phyloP scores from a whole-genome alignment of 306 rosid genomes.

The Betula pendula region DNA sequence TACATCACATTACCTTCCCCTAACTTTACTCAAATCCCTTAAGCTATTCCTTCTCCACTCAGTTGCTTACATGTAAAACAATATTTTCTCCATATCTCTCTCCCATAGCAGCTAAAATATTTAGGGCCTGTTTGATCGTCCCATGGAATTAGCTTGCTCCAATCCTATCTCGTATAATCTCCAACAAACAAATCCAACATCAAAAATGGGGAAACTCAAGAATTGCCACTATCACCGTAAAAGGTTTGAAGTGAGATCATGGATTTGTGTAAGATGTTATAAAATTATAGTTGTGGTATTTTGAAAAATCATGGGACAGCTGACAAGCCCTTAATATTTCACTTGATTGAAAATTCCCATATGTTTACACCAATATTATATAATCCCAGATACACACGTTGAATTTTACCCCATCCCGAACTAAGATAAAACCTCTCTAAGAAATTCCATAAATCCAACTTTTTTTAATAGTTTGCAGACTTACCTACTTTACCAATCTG shows the following conservation, averaged over 20 bases:
- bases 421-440: background rate
- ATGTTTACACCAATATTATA: background rate
- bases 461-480: background rate
- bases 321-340: background rate
- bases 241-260: conserved; percentile 3
- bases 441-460: background rate
- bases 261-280: background rate
- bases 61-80: background rate
- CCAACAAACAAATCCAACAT: background rate
- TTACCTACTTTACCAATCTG: background rate
- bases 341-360: background rate
- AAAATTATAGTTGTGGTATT: background rate
- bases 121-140: background rate
- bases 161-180: background rate
- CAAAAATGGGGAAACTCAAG: background rate
- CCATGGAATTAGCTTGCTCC: background rate
- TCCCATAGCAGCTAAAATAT: background rate
- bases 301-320: background rate
- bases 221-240: background rate
- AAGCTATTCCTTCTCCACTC: background rate
- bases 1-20: conserved; percentile 1
- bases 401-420: background rate
- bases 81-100: background rate
- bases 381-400: background rate
- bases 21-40: background rate